Evolutionary conservation across 331 rosid genomes (phyloP).

Genomic region (Cydonia oblonga): DNA sequence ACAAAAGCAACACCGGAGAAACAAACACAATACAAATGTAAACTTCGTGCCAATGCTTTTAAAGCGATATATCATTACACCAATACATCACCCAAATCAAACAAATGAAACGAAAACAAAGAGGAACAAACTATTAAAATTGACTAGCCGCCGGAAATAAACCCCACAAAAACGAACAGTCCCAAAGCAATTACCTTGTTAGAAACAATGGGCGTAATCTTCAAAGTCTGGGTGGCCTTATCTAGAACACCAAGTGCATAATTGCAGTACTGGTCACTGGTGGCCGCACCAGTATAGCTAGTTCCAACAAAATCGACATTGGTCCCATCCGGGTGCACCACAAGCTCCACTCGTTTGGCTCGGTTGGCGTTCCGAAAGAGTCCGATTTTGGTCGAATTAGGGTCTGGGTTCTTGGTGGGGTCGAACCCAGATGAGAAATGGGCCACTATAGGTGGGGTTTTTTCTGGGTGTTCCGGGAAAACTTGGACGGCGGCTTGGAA

Average conservation of each 20-base stretch:
- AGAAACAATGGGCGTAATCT: constrained; percentile 50
- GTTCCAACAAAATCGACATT: constrained; percentile 73
- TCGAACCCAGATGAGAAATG: constrained; percentile 80
- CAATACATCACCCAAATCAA: background rate
- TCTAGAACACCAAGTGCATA: constrained; percentile 76
- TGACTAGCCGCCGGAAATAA: background rate
- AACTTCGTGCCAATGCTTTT: background rate
- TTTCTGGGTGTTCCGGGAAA: constrained; percentile 29
- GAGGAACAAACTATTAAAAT: background rate
- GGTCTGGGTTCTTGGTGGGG: constrained; percentile 17
- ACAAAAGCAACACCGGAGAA: background rate
- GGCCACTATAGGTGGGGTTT: constrained; percentile 49
- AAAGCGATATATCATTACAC: background rate
- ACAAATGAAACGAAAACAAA: background rate
- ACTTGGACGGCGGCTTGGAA: constrained; percentile 38
- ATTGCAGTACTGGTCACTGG: constrained; percentile 38
- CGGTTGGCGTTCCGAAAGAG: constrained; percentile 34
- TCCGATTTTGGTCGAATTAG: constrained; percentile 21
- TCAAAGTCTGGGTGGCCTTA: constrained; percentile 48
- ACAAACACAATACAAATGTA: background rate
- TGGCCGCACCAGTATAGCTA: constrained; percentile 65
- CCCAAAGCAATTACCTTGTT: constrained; percentile 42
- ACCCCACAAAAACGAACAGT: background rate
- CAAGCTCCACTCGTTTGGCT: constrained; percentile 58
- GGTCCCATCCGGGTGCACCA: constrained; percentile 49